A percentile compares a stretch with the other conserved stretches of the same genome.
These are phyloP conservation scores for Nicotiana benthamiana DNA, from an alignment of 257 asterid genomes.

Conservation along the genomic window DNA sequence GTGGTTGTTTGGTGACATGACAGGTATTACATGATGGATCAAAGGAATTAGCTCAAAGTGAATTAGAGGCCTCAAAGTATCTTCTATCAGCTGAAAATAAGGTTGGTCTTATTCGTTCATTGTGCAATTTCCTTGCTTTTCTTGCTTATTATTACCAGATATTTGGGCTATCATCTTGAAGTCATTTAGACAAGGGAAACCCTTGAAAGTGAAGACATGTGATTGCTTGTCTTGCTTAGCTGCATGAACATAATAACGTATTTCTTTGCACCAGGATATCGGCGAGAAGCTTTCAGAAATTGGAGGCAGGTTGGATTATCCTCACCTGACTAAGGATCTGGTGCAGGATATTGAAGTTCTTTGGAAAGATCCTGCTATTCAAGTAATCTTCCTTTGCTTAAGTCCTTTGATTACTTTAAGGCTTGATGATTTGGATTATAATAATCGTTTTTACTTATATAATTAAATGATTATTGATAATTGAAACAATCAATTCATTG, in stretches of 20 bases:
- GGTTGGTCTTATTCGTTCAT: slow-evolving; percentile 38
- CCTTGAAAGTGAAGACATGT: not conserved
- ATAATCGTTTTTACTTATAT: not conserved
- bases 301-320: slow-evolving; percentile 78
- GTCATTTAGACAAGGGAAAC: not conserved
- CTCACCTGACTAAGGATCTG: slow-evolving; percentile 61
- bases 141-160: slow-evolving; percentile 4
- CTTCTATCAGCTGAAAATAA: slow-evolving; percentile 58
- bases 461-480: not conserved
- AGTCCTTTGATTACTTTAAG: no score
- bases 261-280: slow-evolving; percentile 41
- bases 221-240: not conserved
- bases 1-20: not conserved
- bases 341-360: slow-evolving; percentile 68
- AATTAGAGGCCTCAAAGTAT: slow-evolving; percentile 57
- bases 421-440: no score
- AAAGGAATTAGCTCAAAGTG: slow-evolving; percentile 69
- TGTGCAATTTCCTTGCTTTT: not conserved
- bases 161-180: not conserved
- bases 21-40: slow-evolving; percentile 91
- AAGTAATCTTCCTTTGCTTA: slow-evolving; percentile 43
- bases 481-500: not conserved
- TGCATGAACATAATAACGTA: not conserved
- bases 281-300: slow-evolving; percentile 86
- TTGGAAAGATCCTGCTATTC: slow-evolving; percentile 90